Evolutionary conservation across 768 basidiomycete species (phyloP).

Genomic region (Russula sp.): DNA sequence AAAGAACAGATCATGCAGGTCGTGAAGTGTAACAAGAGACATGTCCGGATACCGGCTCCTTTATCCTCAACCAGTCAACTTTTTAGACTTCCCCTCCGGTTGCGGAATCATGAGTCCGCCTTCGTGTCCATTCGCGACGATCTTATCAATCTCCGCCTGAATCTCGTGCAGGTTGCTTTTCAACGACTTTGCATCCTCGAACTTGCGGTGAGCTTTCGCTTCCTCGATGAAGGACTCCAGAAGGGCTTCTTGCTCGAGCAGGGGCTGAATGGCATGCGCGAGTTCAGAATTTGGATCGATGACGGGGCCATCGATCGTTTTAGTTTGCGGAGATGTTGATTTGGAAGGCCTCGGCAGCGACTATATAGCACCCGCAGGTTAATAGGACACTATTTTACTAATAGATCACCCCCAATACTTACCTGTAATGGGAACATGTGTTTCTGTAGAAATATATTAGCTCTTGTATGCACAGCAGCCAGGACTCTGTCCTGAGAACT

Average conservation of each 20-base stretch:
- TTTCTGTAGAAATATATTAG: constrained; percentile 79
- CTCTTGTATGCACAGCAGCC: constrained; percentile 70
- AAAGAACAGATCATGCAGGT: constrained; percentile 10
- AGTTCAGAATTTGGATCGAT: constrained; percentile 67
- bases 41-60: constrained; percentile 12
- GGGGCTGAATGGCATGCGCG: constrained; percentile 74
- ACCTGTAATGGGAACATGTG: constrained; percentile 89
- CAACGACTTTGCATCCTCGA: constrained; percentile 89
- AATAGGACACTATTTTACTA: background rate
- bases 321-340: constrained; percentile 30
- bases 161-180: constrained; percentile 81
- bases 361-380: constrained; percentile 31
- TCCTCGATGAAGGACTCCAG: constrained; percentile 89
- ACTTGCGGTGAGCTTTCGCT: constrained; percentile 86
- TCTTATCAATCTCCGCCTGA: constrained; percentile 72
- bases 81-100: constrained; percentile 14
- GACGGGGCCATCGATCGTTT: constrained; percentile 31
- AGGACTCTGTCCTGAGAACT: constrained; percentile 85
- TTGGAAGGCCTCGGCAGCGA: constrained; percentile 51
- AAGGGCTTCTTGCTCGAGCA: constrained; percentile 91
- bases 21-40: constrained; percentile 7
- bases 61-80: constrained; percentile 4
- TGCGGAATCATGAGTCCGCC: constrained; percentile 13
- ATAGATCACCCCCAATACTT: constrained; percentile 26
- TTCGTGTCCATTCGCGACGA: constrained; percentile 43